Evolutionary conservation across 768 basidiomycete species (phyloP).

Genomic region (Xerocomus spinulosus): DNA sequence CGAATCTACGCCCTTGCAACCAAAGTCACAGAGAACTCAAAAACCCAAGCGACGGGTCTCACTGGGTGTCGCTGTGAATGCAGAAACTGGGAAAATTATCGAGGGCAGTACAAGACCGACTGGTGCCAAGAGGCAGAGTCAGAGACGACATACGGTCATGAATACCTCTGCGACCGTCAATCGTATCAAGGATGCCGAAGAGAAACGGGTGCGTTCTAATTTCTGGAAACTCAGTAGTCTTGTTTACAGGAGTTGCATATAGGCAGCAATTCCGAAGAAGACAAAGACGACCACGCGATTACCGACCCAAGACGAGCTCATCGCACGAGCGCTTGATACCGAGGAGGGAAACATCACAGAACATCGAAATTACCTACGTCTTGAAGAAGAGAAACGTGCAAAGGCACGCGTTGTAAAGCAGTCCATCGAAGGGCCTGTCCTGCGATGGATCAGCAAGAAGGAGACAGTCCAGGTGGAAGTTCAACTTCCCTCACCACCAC

Average conservation of each 20-base stretch:
- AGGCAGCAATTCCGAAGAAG: slow-evolving; percentile 63
- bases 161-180: slow-evolving; percentile 65
- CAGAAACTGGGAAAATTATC: slow-evolving; percentile 57
- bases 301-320: slow-evolving; percentile 78
- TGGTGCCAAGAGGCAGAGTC: slow-evolving; percentile 47
- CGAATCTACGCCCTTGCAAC: slow-evolving; percentile 31
- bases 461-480: slow-evolving; percentile 51
- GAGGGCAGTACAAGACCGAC: slow-evolving; percentile 23
- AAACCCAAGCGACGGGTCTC: slow-evolving; percentile 47
- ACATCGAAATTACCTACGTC: slow-evolving; percentile 70
- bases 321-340: slow-evolving; percentile 76
- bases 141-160: slow-evolving; percentile 63
- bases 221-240: neutral
- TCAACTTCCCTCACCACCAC: slow-evolving; percentile 22
- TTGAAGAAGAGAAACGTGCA: slow-evolving; percentile 80
- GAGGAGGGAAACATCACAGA: slow-evolving; percentile 82
- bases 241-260: neutral
- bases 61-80: slow-evolving; percentile 50
- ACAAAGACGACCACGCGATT: slow-evolving; percentile 46
- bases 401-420: slow-evolving; percentile 56
- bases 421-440: slow-evolving; percentile 57
- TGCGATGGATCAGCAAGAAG: slow-evolving; percentile 65
- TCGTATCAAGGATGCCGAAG: slow-evolving; percentile 59
- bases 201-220: slow-evolving; percentile 47
- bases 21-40: slow-evolving; percentile 23